These are phyloP conservation scores for Stephanodiscus triporus DNA, from an alignment of 108 stramenopile species.

Conservation along the genomic window DNA sequence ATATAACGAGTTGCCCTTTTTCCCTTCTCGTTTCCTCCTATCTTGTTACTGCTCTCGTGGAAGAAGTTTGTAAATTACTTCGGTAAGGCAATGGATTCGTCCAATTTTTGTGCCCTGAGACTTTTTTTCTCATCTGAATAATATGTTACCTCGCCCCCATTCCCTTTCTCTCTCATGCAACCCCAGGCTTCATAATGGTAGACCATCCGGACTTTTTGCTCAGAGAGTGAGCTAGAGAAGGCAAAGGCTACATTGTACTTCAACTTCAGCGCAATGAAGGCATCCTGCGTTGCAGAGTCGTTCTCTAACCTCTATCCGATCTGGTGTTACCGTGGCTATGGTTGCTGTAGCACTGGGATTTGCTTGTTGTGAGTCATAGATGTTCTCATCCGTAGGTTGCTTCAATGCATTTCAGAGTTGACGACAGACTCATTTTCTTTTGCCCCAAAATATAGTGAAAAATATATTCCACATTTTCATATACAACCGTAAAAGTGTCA, in stretches of 20 bases:
- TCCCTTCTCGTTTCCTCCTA: constrained; percentile 64
- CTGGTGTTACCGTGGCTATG: constrained; percentile 83
- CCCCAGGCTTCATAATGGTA: constrained; percentile 53
- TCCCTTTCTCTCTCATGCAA: background rate
- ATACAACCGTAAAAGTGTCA: constrained; percentile 61
- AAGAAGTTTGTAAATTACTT: constrained; percentile 86
- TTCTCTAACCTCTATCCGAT: constrained; percentile 32
- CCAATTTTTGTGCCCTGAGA: constrained; percentile 53
- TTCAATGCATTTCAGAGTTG: background rate
- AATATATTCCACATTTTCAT: constrained; percentile 85
- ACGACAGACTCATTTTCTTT: background rate
- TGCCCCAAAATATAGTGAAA: constrained; percentile 37
- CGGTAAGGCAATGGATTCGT: constrained; percentile 78
- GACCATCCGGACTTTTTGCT: constrained; percentile 86
- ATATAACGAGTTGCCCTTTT: too few species aligned
- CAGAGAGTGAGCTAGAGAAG: constrained; percentile 57
- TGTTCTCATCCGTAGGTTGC: background rate
- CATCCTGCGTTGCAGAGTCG: constrained; percentile 35
- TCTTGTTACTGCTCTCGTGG: constrained; percentile 70
- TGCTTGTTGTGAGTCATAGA: constrained; percentile 59
- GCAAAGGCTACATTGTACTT: constrained; percentile 34
- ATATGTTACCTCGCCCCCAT: too few species aligned
- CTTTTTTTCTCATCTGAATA: background rate
- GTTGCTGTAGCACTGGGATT: constrained; percentile 82
- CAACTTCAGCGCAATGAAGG: constrained; percentile 18